These are phyloP conservation scores for Calonectria pauciramosa DNA, from an alignment of 2,329 filamentous ascomycete genomes.

Conservation along the genomic window DNA sequence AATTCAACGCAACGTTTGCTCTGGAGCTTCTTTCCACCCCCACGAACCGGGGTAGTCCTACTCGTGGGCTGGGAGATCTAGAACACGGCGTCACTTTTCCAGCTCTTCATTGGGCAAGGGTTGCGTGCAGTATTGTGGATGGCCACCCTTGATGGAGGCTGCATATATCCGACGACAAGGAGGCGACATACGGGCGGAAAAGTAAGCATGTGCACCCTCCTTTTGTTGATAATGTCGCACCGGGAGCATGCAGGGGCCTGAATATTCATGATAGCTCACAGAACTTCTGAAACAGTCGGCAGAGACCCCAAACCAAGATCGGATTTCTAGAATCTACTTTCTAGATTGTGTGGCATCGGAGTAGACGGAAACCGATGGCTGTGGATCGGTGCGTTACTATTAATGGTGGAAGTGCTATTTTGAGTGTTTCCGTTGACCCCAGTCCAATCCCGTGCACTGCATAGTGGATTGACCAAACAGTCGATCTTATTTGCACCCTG, in stretches of 20 bases:
- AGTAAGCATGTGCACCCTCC: background rate
- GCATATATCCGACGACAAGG: background rate
- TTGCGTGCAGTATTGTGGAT: background rate
- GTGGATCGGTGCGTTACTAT: background rate
- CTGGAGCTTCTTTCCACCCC: background rate
- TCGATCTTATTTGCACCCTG: background rate
- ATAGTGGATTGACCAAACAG: too few species aligned
- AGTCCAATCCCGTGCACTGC: background rate
- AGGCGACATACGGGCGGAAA: background rate
- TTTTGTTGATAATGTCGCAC: background rate
- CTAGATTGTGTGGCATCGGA: background rate
- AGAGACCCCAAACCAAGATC: background rate
- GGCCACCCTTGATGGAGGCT: background rate
- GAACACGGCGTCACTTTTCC: background rate
- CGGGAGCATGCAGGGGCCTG: background rate
- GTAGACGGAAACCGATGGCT: too few species aligned
- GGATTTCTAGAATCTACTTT: background rate
- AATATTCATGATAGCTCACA: background rate
- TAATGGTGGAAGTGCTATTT: too few species aligned
- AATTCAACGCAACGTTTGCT: background rate
- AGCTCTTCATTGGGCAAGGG: background rate
- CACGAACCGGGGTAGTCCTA: background rate
- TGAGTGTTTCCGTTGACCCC: background rate
- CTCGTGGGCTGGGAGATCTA: background rate
- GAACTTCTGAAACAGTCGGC: background rate